Evolutionary conservation across 2,329 filamentous ascomycete species (phyloP).

Genomic region (Calonectria pseudoreteaudii): DNA sequence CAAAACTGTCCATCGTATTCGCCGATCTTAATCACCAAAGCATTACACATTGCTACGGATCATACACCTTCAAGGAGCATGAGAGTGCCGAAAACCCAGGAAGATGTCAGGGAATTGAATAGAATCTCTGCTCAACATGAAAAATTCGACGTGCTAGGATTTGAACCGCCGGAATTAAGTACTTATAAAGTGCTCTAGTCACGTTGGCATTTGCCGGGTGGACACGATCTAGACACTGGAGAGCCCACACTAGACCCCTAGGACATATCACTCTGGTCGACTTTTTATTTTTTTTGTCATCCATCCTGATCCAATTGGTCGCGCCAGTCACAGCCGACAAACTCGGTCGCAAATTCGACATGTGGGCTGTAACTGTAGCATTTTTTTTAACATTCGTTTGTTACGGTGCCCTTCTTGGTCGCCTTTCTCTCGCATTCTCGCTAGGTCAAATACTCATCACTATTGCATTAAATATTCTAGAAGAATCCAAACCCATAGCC

Average conservation of each 20-base stretch:
- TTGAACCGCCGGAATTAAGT: neutral
- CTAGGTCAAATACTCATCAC: slow-evolving; percentile 24
- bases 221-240: slow-evolving; percentile 21
- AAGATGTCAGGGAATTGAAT: neutral
- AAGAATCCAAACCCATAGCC: slow-evolving; percentile 11
- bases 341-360: slow-evolving; percentile 24
- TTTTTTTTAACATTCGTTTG: slow-evolving; percentile 23
- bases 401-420: neutral
- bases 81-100: neutral
- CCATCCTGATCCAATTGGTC: slow-evolving; percentile 20
- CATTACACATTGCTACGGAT: neutral
- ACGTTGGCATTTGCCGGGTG: slow-evolving; percentile 18
- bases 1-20: neutral
- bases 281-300: slow-evolving; percentile 22
- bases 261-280: slow-evolving; percentile 25
- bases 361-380: slow-evolving; percentile 22
- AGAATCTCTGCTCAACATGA: neutral
- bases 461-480: slow-evolving; percentile 17
- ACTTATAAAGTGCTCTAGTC: neutral
- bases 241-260: slow-evolving; percentile 19
- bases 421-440: slow-evolving; percentile 23
- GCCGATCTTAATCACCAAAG: neutral
- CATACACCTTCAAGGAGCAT: neutral
- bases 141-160: neutral
- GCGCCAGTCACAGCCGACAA: slow-evolving; percentile 19